phyloP scores from a whole-genome alignment of 1,139 yeast species.

The Hansenula sp. region DNA sequence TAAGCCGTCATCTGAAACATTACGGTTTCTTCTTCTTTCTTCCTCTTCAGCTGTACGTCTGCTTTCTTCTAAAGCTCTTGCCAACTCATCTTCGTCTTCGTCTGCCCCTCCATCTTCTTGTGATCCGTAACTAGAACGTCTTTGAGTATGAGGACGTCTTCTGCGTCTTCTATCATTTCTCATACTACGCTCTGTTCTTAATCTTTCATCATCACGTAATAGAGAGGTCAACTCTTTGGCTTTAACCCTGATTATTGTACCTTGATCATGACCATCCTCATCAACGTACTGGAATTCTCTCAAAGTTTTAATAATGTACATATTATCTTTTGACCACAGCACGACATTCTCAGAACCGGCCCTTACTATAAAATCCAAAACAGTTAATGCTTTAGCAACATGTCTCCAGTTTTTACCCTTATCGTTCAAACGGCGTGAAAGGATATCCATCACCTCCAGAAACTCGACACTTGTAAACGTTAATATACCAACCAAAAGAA shows the following conservation, averaged over 20 bases:
- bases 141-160: slow-evolving; percentile 23
- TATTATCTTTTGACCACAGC: slow-evolving; percentile 88
- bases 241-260: slow-evolving; percentile 83
- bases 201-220: slow-evolving; percentile 78
- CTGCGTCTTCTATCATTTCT: slow-evolving; percentile 31
- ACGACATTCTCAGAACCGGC: slow-evolving; percentile 91
- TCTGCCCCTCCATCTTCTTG: slow-evolving; percentile 23
- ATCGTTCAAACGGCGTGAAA: slow-evolving; percentile 89
- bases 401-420: slow-evolving; percentile 99
- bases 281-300: slow-evolving; percentile 88
- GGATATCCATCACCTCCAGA: slow-evolving; percentile 91
- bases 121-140: slow-evolving; percentile 19
- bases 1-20: slow-evolving; percentile 62
- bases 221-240: slow-evolving; percentile 86
- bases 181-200: slow-evolving; percentile 63
- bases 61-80: slow-evolving; percentile 79
- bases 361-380: slow-evolving; percentile 82
- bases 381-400: slow-evolving; percentile 85
- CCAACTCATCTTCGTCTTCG: slow-evolving; percentile 77
- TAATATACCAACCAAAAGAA: background rate
- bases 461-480: slow-evolving; percentile 51
- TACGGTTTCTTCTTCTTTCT: slow-evolving; percentile 42
- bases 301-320: slow-evolving; percentile 84
- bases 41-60: slow-evolving; percentile 85
- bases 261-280: slow-evolving; percentile 79